Conservation (phyloP, 1,284 basidiomycete species). For the Mycena sp. region DNA sequence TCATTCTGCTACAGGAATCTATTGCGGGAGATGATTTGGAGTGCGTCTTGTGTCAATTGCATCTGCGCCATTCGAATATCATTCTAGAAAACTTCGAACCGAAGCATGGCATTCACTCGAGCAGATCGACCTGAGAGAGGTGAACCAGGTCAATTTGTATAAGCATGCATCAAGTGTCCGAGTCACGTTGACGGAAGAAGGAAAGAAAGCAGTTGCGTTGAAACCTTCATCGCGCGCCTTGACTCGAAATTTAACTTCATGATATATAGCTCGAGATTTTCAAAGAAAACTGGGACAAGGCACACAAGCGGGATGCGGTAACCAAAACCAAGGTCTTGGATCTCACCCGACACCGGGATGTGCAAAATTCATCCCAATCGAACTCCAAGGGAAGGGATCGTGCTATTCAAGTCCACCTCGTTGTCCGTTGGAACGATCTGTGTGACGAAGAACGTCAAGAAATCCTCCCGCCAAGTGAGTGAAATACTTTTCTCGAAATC, state of each 20-base stretch:
- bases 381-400: not conserved
- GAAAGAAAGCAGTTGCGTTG: not conserved
- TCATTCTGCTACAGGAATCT: not conserved
- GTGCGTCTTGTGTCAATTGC: not conserved
- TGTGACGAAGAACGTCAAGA: not conserved
- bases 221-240: not conserved
- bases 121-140: not conserved
- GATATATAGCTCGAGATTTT: not conserved
- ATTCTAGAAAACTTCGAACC: not conserved
- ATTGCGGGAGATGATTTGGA: not conserved
- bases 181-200: not conserved
- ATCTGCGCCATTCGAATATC: not conserved
- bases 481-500: not conserved
- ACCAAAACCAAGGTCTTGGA: not conserved
- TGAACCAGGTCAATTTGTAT: not conserved
- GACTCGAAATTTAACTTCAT: not conserved
- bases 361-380: not conserved
- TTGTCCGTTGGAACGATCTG: not conserved
- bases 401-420: not conserved
- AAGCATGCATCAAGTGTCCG: not conserved
- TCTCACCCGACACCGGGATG: not conserved
- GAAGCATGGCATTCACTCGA: not conserved
- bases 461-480: not conserved
- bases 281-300: not conserved
- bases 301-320: not conserved